These are phyloP conservation scores for Linnemannia hyalina DNA, from an alignment of 192 early-diverging fungal species.

Conservation along the genomic window DNA sequence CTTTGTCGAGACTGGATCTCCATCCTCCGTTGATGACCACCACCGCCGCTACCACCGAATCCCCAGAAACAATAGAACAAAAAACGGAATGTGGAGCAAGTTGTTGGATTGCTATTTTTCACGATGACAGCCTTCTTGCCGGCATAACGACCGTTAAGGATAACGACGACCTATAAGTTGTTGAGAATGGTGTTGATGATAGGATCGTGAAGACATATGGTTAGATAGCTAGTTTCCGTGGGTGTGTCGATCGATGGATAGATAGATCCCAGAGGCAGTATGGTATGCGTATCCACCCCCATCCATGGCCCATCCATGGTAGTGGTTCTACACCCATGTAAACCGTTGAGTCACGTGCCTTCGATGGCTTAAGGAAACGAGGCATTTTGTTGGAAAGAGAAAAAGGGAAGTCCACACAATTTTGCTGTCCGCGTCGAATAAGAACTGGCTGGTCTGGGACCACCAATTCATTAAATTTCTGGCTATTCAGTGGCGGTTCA, in stretches of 20 bases:
- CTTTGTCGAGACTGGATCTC: neutral
- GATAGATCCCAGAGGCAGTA: neutral
- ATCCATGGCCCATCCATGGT: slow-evolving; percentile 11
- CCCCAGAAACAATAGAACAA: slow-evolving; percentile 18
- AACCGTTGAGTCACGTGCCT: slow-evolving; percentile 29
- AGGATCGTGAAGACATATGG: neutral
- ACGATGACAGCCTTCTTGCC: slow-evolving; percentile 99
- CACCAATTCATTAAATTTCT: neutral
- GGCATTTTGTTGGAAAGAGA: slow-evolving; percentile 42
- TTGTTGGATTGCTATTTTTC: slow-evolving; percentile 70
- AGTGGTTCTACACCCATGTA: neutral
- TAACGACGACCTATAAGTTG: slow-evolving; percentile 87
- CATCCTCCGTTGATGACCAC: too few species aligned
- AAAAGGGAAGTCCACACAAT: slow-evolving; percentile 10
- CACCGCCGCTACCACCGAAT: neutral
- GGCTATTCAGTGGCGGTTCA: too few species aligned
- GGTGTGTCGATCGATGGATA: slow-evolving; percentile 27
- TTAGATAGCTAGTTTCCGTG: slow-evolving; percentile 7
- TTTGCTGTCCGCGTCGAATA: neutral
- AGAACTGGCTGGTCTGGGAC: neutral
- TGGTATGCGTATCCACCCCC: neutral
- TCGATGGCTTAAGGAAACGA: slow-evolving; percentile 46
- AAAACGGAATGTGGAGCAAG: slow-evolving; percentile 10
- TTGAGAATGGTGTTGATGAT: neutral
- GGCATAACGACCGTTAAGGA: slow-evolving; percentile 98